phyloP scores from a whole-genome alignment of 257 asterid genomes.

The Lithospermum erythrorhizon region DNA sequence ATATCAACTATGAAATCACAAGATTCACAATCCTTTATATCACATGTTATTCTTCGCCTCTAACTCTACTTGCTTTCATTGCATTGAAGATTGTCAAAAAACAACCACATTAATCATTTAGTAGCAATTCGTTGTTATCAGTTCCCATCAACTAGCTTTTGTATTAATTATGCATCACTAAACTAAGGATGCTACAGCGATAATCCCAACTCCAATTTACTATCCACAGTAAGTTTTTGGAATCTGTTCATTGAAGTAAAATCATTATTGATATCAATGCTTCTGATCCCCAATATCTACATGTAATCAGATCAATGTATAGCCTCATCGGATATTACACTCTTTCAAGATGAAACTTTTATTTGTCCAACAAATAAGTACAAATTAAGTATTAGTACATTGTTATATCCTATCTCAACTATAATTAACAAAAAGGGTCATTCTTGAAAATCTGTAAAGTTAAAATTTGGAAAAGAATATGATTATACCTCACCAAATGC shows the following conservation, averaged over 20 bases:
- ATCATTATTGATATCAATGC: background rate
- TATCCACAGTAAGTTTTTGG: no score
- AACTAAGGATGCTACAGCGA: background rate
- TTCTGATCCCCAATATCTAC: background rate
- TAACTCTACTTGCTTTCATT: no score
- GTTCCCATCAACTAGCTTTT: background rate
- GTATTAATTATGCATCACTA: background rate
- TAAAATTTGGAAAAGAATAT: no score
- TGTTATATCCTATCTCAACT: no score
- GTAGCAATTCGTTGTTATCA: background rate
- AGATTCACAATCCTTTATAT: background rate
- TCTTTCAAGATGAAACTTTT: no score
- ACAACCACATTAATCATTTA: background rate
- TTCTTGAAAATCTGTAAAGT: background rate
- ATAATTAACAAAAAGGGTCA: no score
- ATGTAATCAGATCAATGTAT: background rate
- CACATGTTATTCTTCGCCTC: background rate
- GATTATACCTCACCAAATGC: conserved; percentile 63
- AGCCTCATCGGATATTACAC: no score
- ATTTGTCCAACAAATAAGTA: no score
- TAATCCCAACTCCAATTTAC: background rate
- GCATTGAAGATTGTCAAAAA: no score
- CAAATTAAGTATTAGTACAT: no score
- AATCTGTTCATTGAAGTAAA: no score
- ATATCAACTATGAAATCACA: conserved; percentile 7